A percentile compares a stretch with the other conserved stretches of the same genome.
Conservation (phyloP, 73 alveolate genomes). For the Paraurostyla sp. region DNA sequence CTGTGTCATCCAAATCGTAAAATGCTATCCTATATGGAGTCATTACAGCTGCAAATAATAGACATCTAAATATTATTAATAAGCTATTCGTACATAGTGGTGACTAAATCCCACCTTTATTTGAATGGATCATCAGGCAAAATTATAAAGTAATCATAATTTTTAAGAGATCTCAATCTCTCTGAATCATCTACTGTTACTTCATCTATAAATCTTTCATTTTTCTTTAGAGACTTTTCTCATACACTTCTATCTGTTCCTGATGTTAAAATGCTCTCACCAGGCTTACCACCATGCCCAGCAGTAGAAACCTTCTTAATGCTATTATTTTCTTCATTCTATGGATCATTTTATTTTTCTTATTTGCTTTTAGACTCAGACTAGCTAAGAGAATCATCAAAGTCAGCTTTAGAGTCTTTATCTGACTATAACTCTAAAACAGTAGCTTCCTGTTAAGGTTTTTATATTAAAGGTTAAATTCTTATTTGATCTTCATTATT, state of each 20-base stretch:
- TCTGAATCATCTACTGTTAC: constrained; percentile 46
- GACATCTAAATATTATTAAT: constrained; percentile 73
- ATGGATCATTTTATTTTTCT: not conserved
- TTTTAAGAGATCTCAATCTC: constrained; percentile 27
- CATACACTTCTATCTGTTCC: constrained; percentile 29
- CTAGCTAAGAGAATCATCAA: no score
- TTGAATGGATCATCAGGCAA: constrained; percentile 86
- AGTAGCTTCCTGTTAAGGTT: no score
- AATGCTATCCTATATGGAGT: constrained; percentile 43
- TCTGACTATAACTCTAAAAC: no score
- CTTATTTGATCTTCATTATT: no score
- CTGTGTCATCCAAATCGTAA: constrained; percentile 71
- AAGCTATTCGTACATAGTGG: constrained; percentile 59
- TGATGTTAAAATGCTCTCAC: not conserved
- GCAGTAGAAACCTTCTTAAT: no score
- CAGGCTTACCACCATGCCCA: no score
- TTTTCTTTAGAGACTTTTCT: not conserved
- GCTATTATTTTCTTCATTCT: not conserved
- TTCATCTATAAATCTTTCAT: constrained; percentile 42
- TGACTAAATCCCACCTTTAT: constrained; percentile 81
- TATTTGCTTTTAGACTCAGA: not conserved
- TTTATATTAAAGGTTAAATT: no score
- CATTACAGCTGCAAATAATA: constrained; percentile 13
- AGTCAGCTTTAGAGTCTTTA: no score
- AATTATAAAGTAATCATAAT: constrained; percentile 63